phyloP scores from a whole-genome alignment of 2,329 filamentous ascomycete genomes.

The Alternaria conjuncta region DNA sequence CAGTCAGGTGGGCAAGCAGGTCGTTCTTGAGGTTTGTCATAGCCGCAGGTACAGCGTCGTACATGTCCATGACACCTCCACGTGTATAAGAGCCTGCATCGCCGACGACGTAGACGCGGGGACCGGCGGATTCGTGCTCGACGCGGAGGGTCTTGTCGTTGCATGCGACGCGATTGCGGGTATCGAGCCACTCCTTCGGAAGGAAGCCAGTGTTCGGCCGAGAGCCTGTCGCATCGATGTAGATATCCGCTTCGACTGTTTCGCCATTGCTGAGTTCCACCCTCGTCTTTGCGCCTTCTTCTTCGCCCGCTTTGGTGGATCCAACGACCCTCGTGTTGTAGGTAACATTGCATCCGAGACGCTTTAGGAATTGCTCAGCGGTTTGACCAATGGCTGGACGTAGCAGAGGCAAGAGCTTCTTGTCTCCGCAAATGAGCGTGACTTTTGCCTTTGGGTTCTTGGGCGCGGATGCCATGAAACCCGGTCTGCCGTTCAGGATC shows the following conservation, averaged over 20 bases:
- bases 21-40: conserved; percentile 58
- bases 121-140: conserved; percentile 50
- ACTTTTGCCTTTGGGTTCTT: conserved; percentile 51
- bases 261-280: conserved; percentile 54
- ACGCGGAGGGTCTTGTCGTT: conserved; percentile 59
- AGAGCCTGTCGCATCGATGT: conserved; percentile 61
- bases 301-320: conserved; percentile 30
- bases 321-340: conserved; percentile 48
- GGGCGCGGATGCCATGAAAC: conserved; percentile 45
- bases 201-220: conserved; percentile 62
- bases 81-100: conserved; percentile 56
- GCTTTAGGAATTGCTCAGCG: conserved; percentile 57
- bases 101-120: conserved; percentile 57
- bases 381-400: conserved; percentile 51
- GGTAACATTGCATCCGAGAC: conserved; percentile 55
- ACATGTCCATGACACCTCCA: conserved; percentile 54
- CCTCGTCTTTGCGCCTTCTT: conserved; percentile 53
- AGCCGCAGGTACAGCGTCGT: conserved; percentile 51
- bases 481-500: conserved; percentile 47
- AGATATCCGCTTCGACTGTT: conserved; percentile 58
- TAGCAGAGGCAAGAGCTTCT: conserved; percentile 55
- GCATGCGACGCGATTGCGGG: conserved; percentile 56
- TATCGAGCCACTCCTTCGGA: conserved; percentile 57
- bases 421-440: conserved; percentile 54
- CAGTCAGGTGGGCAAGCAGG: conserved; percentile 44